Evolutionary conservation across 768 basidiomycete genomes (phyloP).

Genomic region (Zangia roseola): DNA sequence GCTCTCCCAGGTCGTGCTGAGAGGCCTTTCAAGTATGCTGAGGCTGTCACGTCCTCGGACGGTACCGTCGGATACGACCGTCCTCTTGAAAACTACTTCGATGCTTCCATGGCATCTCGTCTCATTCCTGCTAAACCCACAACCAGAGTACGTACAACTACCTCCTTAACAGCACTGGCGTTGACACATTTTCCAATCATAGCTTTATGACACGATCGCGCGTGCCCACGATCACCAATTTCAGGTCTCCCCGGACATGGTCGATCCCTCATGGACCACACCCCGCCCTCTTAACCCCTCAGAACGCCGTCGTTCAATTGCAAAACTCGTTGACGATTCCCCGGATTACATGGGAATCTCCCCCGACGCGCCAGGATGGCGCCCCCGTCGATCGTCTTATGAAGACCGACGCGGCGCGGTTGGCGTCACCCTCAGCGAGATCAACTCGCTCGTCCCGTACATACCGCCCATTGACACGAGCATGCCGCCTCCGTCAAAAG

Average conservation of each 20-base stretch:
- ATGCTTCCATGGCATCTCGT: constrained; percentile 16
- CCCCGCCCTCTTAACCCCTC: constrained; percentile 11
- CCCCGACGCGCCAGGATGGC: constrained; percentile 22
- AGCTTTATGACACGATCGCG: constrained; percentile 33
- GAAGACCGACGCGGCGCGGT: constrained; percentile 25
- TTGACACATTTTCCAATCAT: not conserved
- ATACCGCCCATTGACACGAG: constrained; percentile 24
- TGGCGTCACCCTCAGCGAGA: constrained; percentile 24
- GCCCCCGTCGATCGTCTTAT: constrained; percentile 23
- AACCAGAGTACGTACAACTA: constrained; percentile 13
- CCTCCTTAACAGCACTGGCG: not conserved
- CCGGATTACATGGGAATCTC: constrained; percentile 25
- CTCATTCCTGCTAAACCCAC: constrained; percentile 15
- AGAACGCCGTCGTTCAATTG: constrained; percentile 17
- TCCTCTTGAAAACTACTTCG: constrained; percentile 27
- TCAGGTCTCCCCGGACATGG: constrained; percentile 4
- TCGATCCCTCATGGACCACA: constrained; percentile 12
- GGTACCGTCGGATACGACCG: constrained; percentile 21
- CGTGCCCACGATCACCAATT: constrained; percentile 25
- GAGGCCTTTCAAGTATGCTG: constrained; percentile 13
- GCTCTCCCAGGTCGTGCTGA: constrained; percentile 12
- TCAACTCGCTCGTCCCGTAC: constrained; percentile 27
- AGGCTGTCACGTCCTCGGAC: constrained; percentile 7
- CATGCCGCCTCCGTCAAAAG: constrained; percentile 12
- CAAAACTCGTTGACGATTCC: constrained; percentile 12